Evolutionary conservation across 352 stramenopile genomes (phyloP), one percentile per base, ranked within the genome.

Genomic region (Globisporangium takayamanum): DNA sequence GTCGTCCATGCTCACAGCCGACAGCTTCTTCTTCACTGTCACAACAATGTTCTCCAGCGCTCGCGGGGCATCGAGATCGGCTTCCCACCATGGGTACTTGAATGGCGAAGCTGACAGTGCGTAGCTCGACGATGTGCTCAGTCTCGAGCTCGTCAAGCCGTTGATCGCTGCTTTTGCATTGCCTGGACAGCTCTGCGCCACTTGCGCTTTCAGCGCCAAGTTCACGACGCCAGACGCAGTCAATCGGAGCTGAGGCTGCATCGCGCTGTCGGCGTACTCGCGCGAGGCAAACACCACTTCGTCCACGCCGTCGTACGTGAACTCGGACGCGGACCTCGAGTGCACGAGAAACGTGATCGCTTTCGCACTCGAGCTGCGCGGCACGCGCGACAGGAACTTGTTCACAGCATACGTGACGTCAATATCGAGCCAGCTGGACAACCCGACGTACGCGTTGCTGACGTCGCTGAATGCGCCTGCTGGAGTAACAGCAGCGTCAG

Each of bases 331-430:
- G 12, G 75, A 69, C 51, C 61, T 47, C 6, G 77, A 78, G 57
- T 89, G 84, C 1, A 91, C 41, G 5, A 87, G 36, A 46, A 91
- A 69, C 20, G 78, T 85, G 20, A 91, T 68, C 16, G 59, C 65
- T 64, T 61, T 66, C 54, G 59, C 5, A 41, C 50, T 41, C 36
- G 57, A 57, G 71, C 54, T 50, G 37, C 28, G 57, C 22, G 47
- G 18, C 18, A 62, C 49, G 36, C 65, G 49, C 2, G 74, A 61
- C 28, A 86, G 56, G 28, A 84, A 76, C 14, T 60, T 56, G 60
- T 91, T 91, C 5, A 84, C 20, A 7, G 77, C 71, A n/a, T 67
- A 51, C 11, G 80, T 91, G 25, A 91, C 72, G 47, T 91, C 80
- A 47, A 91, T 76, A 28, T 87, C 73, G 26, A 91, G 33, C 80